phyloP scores from a whole-genome alignment of 306 rosid species.

The apple (Malus domestica) region ASM211411v1 NC_041803.1:23393001-23393500 shows the following conservation, averaged over 20 bases:
- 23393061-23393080: neutral
- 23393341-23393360: neutral
- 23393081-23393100: neutral
- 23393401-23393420: neutral
- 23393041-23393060: too few species aligned
- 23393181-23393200: slow-evolving; percentile 8
- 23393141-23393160: slow-evolving; percentile 34
- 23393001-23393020: too few species aligned
- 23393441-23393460: too few species aligned
- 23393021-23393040: too few species aligned
- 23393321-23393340: neutral
- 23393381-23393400: neutral
- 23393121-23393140: slow-evolving; percentile 29
- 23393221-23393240: neutral
- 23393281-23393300: too few species aligned
- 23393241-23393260: neutral
- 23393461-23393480: too few species aligned
- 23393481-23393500: neutral
- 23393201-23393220: slow-evolving; percentile 5
- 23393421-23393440: neutral
- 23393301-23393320: neutral
- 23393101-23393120: neutral
- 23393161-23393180: neutral
- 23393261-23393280: neutral
- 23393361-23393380: neutral